Base-by-base conservation (phyloP, 2,329 filamentous ascomycete species). In the Botrytis byssoidea region DNA sequence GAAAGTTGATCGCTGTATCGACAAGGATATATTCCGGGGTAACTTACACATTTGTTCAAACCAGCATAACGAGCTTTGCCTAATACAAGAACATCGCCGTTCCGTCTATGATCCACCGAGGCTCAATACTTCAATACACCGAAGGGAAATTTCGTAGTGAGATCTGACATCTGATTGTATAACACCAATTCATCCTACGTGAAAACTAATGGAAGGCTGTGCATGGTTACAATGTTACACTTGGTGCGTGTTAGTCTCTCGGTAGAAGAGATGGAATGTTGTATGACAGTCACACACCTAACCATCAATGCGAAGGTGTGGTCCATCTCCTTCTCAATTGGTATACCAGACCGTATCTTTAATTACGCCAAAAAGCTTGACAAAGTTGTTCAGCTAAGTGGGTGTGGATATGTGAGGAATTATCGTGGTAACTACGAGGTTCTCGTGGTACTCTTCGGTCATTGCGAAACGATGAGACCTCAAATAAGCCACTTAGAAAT, bases 321-420 rank as follows among this genome's bases (percentile, higher is more conserved):
- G 61, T 25, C 40, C 48, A 66, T 66, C 65, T 57, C 20, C 65
- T 57, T 57, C 65, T 57, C 16, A 0, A 57, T 57, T 42, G 25
- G 65, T 68, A 32, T 16, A 42, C 1, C n/a, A 22, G 22, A 14
- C 18, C 35, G n/a, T 32, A 14, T 55, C 65, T 68, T 32, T 57
- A 57, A 68, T 68, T 68, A 29, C 65, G 35, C 48, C 65, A 8
- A 57, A 68, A 68, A 68, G 65, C 65, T 68, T 68, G 25, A 68
- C 48, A 42, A 3, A 68, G 22, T 32, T 22, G 48, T 42, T 57
- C 35, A 57, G 65, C 18, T 55, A 42, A 42, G 20, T 22, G 14
- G 4, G 5, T 51, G 25, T 66, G 35, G 6, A 57, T 18, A 18
- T 61, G 12, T 61, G 22, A 25, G 42, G 10, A 48, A 32, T 66